Evolutionary conservation across 2,329 filamentous ascomycete genomes (phyloP).

Genomic region (Atkinsonella texensis): DNA sequence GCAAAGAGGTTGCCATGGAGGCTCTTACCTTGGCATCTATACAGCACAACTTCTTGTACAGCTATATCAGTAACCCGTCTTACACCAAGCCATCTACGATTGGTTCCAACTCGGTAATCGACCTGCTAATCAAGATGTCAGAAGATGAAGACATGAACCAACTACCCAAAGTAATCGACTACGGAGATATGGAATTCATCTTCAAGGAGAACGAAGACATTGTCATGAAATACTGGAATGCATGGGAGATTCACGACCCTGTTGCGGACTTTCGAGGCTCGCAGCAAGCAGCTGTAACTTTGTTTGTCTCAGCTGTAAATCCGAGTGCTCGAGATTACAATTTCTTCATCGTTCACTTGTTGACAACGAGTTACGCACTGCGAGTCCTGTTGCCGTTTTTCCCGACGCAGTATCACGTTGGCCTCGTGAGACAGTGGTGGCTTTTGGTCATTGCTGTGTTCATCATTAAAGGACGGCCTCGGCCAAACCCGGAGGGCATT

Average conservation of each 20-base stretch:
- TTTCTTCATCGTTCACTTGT: slow-evolving; percentile 69
- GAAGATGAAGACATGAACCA: slow-evolving; percentile 58
- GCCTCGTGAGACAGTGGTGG: slow-evolving; percentile 80
- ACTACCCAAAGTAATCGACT: slow-evolving; percentile 46
- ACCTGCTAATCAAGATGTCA: slow-evolving; percentile 58
- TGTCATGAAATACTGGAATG: slow-evolving; percentile 82
- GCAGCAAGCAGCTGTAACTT: slow-evolving; percentile 46
- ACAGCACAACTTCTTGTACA: slow-evolving; percentile 48
- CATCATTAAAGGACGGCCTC: slow-evolving; percentile 60
- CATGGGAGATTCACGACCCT: slow-evolving; percentile 63
- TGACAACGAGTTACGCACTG: slow-evolving; percentile 80
- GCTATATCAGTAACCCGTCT: slow-evolving; percentile 58
- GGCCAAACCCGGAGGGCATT: slow-evolving; percentile 55
- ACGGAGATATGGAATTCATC: slow-evolving; percentile 53
- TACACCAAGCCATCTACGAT: slow-evolving; percentile 56
- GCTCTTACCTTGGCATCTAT: slow-evolving; percentile 57
- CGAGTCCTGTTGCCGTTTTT: slow-evolving; percentile 73
- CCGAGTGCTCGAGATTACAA: slow-evolving; percentile 57
- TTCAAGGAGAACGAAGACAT: slow-evolving; percentile 57
- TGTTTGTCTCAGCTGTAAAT: slow-evolving; percentile 49
- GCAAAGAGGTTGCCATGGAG: slow-evolving; percentile 78
- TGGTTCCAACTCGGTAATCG: slow-evolving; percentile 49
- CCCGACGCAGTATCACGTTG: slow-evolving; percentile 58
- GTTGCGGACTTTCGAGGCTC: slow-evolving; percentile 64
- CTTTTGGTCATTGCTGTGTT: slow-evolving; percentile 69